These are phyloP conservation scores for Hypoxylon fuscum DNA, from an alignment of 495 filamentous ascomycete species.

Conservation along the genomic window DNA sequence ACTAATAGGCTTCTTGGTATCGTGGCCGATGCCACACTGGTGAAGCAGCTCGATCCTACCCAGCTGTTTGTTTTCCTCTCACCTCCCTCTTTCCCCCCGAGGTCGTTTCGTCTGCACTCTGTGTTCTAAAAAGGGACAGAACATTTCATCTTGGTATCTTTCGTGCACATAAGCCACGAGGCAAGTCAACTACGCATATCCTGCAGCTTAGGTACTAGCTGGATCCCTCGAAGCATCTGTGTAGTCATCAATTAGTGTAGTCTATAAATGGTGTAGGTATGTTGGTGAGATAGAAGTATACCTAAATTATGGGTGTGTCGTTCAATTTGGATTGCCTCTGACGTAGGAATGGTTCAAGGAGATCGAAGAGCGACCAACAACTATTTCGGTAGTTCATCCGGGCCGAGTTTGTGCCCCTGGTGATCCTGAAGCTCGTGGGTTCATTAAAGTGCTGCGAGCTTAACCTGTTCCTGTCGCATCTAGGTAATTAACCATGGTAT, in stretches of 20 bases:
- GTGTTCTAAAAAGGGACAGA: slow-evolving; percentile 18
- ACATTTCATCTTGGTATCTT: slow-evolving; percentile 1
- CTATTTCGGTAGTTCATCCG: slow-evolving; percentile 20
- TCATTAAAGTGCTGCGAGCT: slow-evolving; percentile 20
- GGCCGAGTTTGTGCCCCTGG: slow-evolving; percentile 16
- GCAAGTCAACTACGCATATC: slow-evolving; percentile 5
- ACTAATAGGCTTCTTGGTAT: slow-evolving; percentile 34
- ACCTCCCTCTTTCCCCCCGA: slow-evolving; percentile 2
- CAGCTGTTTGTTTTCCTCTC: background rate
- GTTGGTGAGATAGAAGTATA: no score
- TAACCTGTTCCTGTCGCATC: slow-evolving; percentile 30
- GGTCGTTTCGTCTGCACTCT: background rate
- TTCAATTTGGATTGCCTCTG: slow-evolving; percentile 22
- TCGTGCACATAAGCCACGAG: slow-evolving; percentile 20
- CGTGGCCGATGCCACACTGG: slow-evolving; percentile 22
- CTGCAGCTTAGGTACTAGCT: slow-evolving; percentile 9
- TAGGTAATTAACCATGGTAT: slow-evolving; percentile 21
- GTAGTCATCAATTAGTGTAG: slow-evolving; percentile 17
- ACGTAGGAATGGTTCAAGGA: slow-evolving; percentile 3
- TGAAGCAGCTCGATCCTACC: slow-evolving; percentile 20
- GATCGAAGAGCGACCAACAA: background rate
- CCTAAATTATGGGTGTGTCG: slow-evolving; percentile 4
- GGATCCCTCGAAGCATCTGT: slow-evolving; percentile 11
- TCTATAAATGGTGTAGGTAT: slow-evolving; percentile 18
- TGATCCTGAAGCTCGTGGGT: slow-evolving; percentile 28